phyloP scores from a whole-genome alignment of 345 rosid species.

The Schrenkiella parvula region DNA sequence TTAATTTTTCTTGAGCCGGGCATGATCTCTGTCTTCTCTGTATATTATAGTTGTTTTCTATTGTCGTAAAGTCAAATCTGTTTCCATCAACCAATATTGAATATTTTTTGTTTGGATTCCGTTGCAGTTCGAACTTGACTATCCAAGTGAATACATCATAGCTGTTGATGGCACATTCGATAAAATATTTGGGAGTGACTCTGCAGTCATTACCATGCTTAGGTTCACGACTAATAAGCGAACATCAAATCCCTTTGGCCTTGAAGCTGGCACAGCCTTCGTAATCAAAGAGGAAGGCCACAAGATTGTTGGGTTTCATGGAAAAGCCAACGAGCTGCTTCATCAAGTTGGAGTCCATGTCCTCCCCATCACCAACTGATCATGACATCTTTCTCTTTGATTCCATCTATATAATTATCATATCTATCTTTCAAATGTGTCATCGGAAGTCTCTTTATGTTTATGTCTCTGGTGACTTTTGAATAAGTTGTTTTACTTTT shows the following conservation, averaged over 20 bases:
- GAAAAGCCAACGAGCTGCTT: neutral
- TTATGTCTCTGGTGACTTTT: neutral
- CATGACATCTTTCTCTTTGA: neutral
- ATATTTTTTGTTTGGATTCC: neutral
- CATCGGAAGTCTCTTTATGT: neutral
- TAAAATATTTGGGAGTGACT: slow-evolving; percentile 4
- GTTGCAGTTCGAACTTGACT: slow-evolving; percentile 28
- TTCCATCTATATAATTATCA: neutral
- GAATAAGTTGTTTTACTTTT: neutral
- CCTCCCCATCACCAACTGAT: neutral
- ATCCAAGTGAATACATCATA: slow-evolving; percentile 30
- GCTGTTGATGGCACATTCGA: slow-evolving; percentile 16
- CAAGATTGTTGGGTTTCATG: slow-evolving; percentile 32
- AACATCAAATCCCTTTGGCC: slow-evolving; percentile 26
- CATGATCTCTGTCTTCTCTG: neutral
- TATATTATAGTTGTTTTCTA: neutral
- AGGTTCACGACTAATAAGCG: slow-evolving; percentile 24
- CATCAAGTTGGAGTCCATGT: neutral
- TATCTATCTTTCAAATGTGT: neutral
- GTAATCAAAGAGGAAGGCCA: neutral
- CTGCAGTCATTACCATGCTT: slow-evolving; percentile 17
- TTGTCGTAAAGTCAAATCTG: no score
- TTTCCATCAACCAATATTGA: neutral
- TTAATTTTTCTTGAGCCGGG: neutral
- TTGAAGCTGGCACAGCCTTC: slow-evolving; percentile 8